A percentile compares a stretch with the other conserved stretches of the same genome.
These are phyloP conservation scores for Shiraia bambusicola DNA, from an alignment of 2,329 filamentous ascomycete species.

Conservation along the genomic window DNA sequence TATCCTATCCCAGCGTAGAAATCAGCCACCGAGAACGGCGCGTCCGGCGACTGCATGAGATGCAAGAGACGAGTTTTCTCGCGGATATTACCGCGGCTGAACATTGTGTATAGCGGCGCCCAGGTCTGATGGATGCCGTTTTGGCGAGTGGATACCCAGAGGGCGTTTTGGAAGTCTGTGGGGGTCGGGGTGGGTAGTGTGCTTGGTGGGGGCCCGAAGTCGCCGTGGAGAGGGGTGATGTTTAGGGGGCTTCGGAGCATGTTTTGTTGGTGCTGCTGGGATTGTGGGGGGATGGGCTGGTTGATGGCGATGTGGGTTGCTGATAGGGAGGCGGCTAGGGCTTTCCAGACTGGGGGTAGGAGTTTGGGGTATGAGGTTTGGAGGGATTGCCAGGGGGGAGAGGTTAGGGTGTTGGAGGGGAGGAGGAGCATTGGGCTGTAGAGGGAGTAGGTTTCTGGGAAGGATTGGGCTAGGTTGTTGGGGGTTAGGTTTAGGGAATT, in stretches of 20 bases:
- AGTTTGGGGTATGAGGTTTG: slow-evolving; percentile 24
- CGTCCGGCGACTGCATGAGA: slow-evolving; percentile 26
- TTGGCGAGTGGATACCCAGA: slow-evolving; percentile 80
- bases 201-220: slow-evolving; percentile 65
- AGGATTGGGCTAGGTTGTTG: slow-evolving; percentile 17
- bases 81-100: slow-evolving; percentile 83
- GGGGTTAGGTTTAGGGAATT: slow-evolving; percentile 15
- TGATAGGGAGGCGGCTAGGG: slow-evolving; percentile 43
- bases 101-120: slow-evolving; percentile 92
- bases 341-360: slow-evolving; percentile 29
- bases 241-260: slow-evolving; percentile 71
- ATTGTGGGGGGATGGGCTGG: slow-evolving; percentile 53
- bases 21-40: slow-evolving; percentile 59
- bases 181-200: slow-evolving; percentile 24
- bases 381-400: slow-evolving; percentile 37
- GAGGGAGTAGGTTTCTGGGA: slow-evolving; percentile 53
- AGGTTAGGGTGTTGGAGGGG: slow-evolving; percentile 49
- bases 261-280: slow-evolving; percentile 51
- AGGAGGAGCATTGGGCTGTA: slow-evolving; percentile 62
- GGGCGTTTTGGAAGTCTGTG: slow-evolving; percentile 63
- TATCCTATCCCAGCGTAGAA: slow-evolving; percentile 93
- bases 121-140: slow-evolving; percentile 77
- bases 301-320: slow-evolving; percentile 62
- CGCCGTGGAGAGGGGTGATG: slow-evolving; percentile 69
- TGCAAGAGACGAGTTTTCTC: slow-evolving; percentile 78